Evolutionary conservation across 2,329 filamentous ascomycete genomes (phyloP), one percentile per base, ranked within the genome.

Genomic region (Coleophoma cylindrospora): DNA sequence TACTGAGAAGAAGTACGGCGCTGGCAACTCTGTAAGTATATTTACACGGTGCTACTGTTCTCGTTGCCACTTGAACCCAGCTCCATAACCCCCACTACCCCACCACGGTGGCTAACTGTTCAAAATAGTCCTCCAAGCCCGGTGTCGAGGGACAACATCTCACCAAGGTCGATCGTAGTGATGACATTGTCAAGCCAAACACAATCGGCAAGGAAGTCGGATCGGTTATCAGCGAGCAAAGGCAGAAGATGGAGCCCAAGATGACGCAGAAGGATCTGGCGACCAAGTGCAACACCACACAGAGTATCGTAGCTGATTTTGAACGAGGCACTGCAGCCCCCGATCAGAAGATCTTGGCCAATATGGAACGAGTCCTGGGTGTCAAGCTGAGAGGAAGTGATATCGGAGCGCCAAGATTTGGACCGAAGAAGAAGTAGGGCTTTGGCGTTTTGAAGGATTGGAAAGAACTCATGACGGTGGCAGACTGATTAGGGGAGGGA

Each of bases 111-210:
- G 40, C 13, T 14, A 52, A 53, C 27, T 27, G 12, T 27, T 40
- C 22, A 22, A 27, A 34, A 48, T 57, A 79, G 73, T 67, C 75
- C 56, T 71, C 75, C 63, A 77, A 76, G 65, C 74, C 73, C 54
- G 77, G 67, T 48, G 64, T 77, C 59, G 92, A 97, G 74, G 94
- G 94, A 62, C 94, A 99, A 75, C 91, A 89, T 68, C 80, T 97
- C 58, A 97, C 94, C 60, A 96, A 97, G 78, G 91, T 99, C 70
- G 94, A 97, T 79, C 91, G 92, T 61, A 86, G 84, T 68, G 91
- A 97, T 77, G 94, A 96, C 69, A 96, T 96, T 74, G 86, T 97
- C 73, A 96, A 96, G 77, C 91, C 91, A 66, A 95, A 95, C 76
- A 95, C 90, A 43, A 78, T 96, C 52, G 90, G 91, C 67, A 78